These are phyloP conservation scores for Alloascoidea africana DNA, from an alignment of 805 yeast species.

Conservation along the genomic window DNA sequence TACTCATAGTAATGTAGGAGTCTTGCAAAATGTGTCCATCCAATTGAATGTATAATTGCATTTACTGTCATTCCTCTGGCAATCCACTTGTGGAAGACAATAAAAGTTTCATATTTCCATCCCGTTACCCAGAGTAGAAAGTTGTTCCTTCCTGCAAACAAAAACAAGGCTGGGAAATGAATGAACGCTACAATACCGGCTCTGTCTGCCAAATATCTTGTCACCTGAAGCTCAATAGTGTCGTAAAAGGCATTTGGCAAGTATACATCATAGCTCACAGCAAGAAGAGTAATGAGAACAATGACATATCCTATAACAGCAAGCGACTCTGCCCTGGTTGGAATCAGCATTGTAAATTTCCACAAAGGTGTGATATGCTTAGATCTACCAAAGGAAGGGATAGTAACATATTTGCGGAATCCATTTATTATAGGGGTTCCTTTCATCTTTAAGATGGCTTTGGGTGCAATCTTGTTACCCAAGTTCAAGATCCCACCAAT, in stretches of 20 bases:
- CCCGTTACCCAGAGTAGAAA: constrained; percentile 49
- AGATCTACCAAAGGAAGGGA: constrained; percentile 17
- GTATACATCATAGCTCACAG: constrained; percentile 10
- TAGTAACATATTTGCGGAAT: constrained; percentile 14
- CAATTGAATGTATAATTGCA: constrained; percentile 38
- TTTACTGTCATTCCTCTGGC: constrained; percentile 33
- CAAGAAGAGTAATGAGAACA: constrained; percentile 15
- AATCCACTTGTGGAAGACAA: constrained; percentile 48
- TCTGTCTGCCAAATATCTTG: constrained; percentile 21
- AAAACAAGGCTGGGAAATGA: constrained; percentile 34
- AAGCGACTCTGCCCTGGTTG: constrained; percentile 27
- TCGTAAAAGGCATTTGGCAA: constrained; percentile 17
- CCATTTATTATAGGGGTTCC: constrained; percentile 9
- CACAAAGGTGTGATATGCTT: constrained; percentile 15
- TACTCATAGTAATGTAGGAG: constrained; percentile 23
- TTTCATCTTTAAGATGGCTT: constrained; percentile 16
- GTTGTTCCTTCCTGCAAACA: constrained; percentile 65
- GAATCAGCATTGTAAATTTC: constrained; percentile 13
- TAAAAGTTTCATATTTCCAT: constrained; percentile 44
- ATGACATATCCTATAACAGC: constrained; percentile 19
- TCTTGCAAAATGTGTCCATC: constrained; percentile 33
- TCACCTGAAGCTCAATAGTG: constrained; percentile 12
- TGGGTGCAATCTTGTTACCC: constrained; percentile 10
- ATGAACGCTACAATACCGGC: constrained; percentile 13
- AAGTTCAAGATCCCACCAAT: constrained; percentile 11